Conservation (phyloP, 106 monocot genomes). For the Hemerocallis citrina region DNA sequence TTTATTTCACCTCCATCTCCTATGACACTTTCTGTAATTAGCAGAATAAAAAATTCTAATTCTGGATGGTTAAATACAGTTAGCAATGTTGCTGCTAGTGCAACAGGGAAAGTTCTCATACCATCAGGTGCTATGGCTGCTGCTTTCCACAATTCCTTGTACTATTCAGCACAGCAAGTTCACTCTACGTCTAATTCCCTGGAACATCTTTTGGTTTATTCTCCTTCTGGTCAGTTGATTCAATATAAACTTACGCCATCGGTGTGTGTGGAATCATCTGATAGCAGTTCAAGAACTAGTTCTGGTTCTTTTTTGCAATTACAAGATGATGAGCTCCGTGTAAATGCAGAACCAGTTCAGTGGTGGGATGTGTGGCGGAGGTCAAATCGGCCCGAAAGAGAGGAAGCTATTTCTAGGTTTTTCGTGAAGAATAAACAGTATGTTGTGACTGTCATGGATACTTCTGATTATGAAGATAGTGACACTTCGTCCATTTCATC, state of each 20-base stretch:
- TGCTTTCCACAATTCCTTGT: slow-evolving; percentile 65
- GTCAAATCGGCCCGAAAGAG: slow-evolving; percentile 90
- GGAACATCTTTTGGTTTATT: slow-evolving; percentile 83
- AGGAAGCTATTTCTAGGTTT: slow-evolving; percentile 40
- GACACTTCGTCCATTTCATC: slow-evolving; percentile 27
- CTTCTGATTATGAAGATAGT: slow-evolving; percentile 49
- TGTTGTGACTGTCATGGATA: slow-evolving; percentile 28
- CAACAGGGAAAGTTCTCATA: slow-evolving; percentile 59
- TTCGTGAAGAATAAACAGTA: slow-evolving; percentile 13
- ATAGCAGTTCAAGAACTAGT: slow-evolving; percentile 37
- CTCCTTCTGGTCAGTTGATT: slow-evolving; percentile 92
- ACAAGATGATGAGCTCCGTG: slow-evolving; percentile 78
- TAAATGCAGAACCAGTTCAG: slow-evolving; percentile 82
- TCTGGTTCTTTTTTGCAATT: slow-evolving; percentile 33
- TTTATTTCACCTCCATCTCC: slow-evolving; percentile 55
- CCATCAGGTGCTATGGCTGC: slow-evolving; percentile 88
- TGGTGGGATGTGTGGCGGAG: slow-evolving; percentile 99
- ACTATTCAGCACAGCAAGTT: slow-evolving; percentile 5
- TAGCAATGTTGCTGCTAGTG: slow-evolving; percentile 79
- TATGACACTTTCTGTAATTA: slow-evolving; percentile 63
- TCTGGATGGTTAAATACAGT: slow-evolving; percentile 92
- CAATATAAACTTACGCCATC: slow-evolving; percentile 78
- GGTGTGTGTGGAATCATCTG: slow-evolving; percentile 40
- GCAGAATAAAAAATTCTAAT: slow-evolving; percentile 78
- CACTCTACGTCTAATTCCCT: slow-evolving; percentile 37